Evolutionary conservation across 78 protist species (phyloP).

Genomic region (Pelomyxa schiedti): DNA sequence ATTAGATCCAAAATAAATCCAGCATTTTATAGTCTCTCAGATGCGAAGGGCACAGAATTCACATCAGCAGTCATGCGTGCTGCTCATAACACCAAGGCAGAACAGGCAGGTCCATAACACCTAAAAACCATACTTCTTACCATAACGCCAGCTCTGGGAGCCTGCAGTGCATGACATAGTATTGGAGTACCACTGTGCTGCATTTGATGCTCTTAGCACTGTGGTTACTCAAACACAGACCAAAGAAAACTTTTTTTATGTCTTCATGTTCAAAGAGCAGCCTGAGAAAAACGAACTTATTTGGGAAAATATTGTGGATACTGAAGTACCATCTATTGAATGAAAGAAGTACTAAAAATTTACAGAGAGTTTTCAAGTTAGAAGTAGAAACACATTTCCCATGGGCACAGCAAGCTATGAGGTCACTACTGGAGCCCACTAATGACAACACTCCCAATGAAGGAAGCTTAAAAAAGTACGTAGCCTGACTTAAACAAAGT

Average conservation of each 20-base stretch:
- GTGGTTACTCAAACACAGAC: slow-evolving; percentile 40
- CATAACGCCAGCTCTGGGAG: background rate
- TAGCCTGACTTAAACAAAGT: background rate
- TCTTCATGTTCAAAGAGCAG: slow-evolving; percentile 47
- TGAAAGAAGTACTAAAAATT: too few relatives aligned
- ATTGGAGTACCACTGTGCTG: slow-evolving; percentile 23
- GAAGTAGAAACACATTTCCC: slow-evolving; percentile 53
- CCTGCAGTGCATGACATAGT: background rate
- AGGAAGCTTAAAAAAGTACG: background rate
- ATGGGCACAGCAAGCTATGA: background rate
- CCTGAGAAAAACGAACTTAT: slow-evolving; percentile 38
- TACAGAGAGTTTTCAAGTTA: slow-evolving; percentile 8
- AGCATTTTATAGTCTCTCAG: slow-evolving; percentile 14
- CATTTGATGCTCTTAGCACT: slow-evolving; percentile 47
- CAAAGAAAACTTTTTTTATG: slow-evolving; percentile 35
- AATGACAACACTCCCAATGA: too few relatives aligned
- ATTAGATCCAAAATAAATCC: slow-evolving; percentile 33
- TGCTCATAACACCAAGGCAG: slow-evolving; percentile 42
- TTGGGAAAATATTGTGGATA: slow-evolving; percentile 56
- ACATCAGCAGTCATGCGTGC: slow-evolving; percentile 39
- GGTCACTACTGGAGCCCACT: background rate
- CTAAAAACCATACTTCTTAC: too few relatives aligned
- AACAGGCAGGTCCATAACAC: slow-evolving; percentile 15
- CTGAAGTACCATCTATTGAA: background rate
- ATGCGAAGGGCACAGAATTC: slow-evolving; percentile 47